Percentiles rank a stretch among this genome's conserved stretches.
Evolutionary conservation across 805 yeast species (phyloP).

Genomic region (Wickerhamiella parazyma): DNA sequence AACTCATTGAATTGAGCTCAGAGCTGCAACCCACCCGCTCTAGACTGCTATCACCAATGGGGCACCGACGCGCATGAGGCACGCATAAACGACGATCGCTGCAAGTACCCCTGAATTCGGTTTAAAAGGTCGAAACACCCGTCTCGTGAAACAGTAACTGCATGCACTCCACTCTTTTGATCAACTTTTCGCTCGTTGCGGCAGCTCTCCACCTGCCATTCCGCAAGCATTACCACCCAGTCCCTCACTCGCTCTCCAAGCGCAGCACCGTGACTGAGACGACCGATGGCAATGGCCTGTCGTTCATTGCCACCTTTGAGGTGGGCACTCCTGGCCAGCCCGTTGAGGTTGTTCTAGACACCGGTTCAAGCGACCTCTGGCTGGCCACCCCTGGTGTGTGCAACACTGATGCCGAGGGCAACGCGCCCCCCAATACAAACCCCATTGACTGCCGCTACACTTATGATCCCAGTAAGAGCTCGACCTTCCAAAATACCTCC

Average conservation of each 20-base stretch:
- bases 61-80: neutral
- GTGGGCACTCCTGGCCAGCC: conserved; percentile 34
- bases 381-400: conserved; percentile 35
- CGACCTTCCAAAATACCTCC: conserved; percentile 16
- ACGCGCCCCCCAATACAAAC: neutral
- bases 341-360: conserved; percentile 37
- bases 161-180: conserved; percentile 2
- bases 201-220: conserved; percentile 3
- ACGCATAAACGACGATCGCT: neutral
- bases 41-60: no score
- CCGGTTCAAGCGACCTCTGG: conserved; percentile 65
- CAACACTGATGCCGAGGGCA: conserved; percentile 3
- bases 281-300: conserved; percentile 2
- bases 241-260: neutral
- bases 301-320: conserved; percentile 5
- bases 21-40: no score
- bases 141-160: neutral
- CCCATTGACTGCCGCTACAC: neutral
- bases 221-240: neutral
- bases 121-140: neutral
- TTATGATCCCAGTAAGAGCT: conserved; percentile 23
- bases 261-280: neutral
- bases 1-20: no score
- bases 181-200: conserved; percentile 2
- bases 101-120: neutral